phyloP scores from a whole-genome alignment of 2,329 filamentous ascomycete genomes.

The Mycogone perniciosa region DNA sequence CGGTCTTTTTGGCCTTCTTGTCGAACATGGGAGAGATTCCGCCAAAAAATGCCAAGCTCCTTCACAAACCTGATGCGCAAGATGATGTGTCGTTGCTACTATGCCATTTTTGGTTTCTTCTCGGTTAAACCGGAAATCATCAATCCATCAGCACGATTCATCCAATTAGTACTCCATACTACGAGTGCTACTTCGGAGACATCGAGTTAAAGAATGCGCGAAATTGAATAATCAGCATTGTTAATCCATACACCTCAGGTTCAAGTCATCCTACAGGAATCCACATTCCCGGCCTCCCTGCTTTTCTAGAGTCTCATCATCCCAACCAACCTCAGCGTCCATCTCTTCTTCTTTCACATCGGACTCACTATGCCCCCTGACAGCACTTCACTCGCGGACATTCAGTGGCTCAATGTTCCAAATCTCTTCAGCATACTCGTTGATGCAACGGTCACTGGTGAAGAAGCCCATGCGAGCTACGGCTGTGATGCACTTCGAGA shows the following conservation, averaged over 20 bases:
- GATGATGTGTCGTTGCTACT: too few relatives aligned
- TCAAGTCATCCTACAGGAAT: slow-evolving; percentile 8
- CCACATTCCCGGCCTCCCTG: background rate
- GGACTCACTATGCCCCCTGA: background rate
- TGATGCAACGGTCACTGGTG: slow-evolving; percentile 88
- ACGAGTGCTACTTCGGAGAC: too few relatives aligned
- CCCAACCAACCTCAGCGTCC: background rate
- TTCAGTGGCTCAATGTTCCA: slow-evolving; percentile 89
- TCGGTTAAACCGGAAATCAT: too few relatives aligned
- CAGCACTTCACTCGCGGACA: slow-evolving; percentile 30
- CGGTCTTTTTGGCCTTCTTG: background rate
- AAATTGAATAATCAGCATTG: too few relatives aligned
- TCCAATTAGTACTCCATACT: too few relatives aligned
- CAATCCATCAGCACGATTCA: too few relatives aligned
- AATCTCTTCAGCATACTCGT: slow-evolving; percentile 93
- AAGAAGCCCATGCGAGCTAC: slow-evolving; percentile 98
- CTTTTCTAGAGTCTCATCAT: background rate
- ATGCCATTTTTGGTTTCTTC: too few relatives aligned
- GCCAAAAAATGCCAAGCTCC: too few relatives aligned
- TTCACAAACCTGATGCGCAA: too few relatives aligned
- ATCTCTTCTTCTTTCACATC: background rate
- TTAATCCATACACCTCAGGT: background rate
- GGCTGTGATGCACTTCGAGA: slow-evolving; percentile 80
- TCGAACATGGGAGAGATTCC: too few relatives aligned
- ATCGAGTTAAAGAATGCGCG: too few relatives aligned